Evolutionary conservation across 73 alveolate species (phyloP).

Genomic region (Stentor coeruleus): DNA sequence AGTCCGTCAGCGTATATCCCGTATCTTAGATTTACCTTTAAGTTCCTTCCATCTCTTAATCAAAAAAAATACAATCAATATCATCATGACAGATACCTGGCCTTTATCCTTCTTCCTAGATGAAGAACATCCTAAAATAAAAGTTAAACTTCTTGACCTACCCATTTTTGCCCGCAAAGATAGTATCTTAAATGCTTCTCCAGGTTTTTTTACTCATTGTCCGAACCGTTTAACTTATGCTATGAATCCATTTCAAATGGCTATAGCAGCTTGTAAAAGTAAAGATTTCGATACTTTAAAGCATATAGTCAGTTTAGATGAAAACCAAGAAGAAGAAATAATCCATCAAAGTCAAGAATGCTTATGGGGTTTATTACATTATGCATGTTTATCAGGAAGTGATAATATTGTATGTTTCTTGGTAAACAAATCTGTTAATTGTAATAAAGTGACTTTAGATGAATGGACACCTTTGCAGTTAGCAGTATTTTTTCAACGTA

Average conservation of each 20-base stretch:
- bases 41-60: neutral
- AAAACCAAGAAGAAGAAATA: constrained; percentile 8
- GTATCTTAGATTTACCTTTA: neutral
- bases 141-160: neutral
- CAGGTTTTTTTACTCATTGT: neutral
- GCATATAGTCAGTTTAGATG: neutral
- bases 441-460: constrained; percentile 52
- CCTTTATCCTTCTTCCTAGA: constrained; percentile 12
- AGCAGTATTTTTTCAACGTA: constrained; percentile 44
- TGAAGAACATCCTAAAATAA: neutral
- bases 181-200: neutral
- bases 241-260: too few species aligned
- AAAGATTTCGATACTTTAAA: neutral
- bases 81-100: constrained; percentile 12
- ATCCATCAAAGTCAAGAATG: neutral
- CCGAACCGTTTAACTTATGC: neutral
- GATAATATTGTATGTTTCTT: neutral
- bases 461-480: constrained; percentile 64
- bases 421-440: constrained; percentile 34
- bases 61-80: neutral
- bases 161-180: neutral
- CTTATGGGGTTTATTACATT: constrained; percentile 18
- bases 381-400: constrained; percentile 12
- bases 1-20: neutral
- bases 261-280: neutral